Conservation (phyloP, 768 basidiomycete genomes). For the Antrodiella citrinella region DNA sequence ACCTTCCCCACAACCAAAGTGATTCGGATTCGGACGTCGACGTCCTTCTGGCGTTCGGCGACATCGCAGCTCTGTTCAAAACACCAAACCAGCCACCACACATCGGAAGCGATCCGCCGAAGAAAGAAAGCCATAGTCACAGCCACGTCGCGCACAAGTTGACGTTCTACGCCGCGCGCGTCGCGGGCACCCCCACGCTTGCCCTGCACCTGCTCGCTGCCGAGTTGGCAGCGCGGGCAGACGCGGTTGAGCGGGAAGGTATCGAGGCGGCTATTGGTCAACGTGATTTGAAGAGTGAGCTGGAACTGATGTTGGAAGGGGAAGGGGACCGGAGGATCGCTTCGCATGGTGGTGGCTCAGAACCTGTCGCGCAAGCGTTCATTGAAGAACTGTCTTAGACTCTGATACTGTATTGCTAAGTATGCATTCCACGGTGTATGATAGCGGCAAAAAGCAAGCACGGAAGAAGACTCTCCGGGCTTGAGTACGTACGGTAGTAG, state of each 20-base stretch:
- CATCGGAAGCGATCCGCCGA: background rate
- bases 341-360: no score
- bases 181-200: conserved; percentile 38
- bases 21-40: conserved; percentile 35
- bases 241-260: conserved; percentile 19
- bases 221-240: conserved; percentile 28
- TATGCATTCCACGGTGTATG: no score
- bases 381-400: no score
- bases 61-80: conserved; percentile 38
- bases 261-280: background rate
- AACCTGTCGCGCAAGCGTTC: no score
- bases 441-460: no score
- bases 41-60: conserved; percentile 43
- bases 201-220: conserved; percentile 34
- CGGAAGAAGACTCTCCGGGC: no score
- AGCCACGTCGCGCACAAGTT: conserved; percentile 50
- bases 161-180: conserved; percentile 60
- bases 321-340: no score
- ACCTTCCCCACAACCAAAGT: conserved; percentile 15
- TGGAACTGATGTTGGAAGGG: no score
- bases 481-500: no score
- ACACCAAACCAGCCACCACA: background rate
- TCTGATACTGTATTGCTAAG: no score
- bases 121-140: conserved; percentile 12
- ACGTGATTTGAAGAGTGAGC: no score